These are phyloP conservation scores for Phanerochaete sordida DNA, from an alignment of 768 basidiomycete species.

Conservation along the genomic window DNA sequence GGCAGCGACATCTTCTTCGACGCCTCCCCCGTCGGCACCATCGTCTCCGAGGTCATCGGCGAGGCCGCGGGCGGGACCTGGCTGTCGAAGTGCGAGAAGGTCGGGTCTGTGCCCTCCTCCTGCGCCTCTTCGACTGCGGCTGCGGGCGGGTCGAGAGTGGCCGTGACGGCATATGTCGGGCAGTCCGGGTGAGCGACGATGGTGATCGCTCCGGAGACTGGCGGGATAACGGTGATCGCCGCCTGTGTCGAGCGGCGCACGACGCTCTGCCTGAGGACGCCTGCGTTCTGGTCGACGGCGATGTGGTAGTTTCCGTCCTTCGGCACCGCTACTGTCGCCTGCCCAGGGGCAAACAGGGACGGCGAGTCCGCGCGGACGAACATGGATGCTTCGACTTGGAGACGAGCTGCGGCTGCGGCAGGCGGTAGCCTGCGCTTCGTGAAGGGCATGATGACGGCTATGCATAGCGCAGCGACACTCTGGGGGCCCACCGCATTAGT, in stretches of 20 bases:
- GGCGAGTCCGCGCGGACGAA: neutral
- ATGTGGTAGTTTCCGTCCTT: slow-evolving; percentile 1
- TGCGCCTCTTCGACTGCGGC: neutral
- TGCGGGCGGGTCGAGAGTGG: neutral
- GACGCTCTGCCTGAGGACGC: neutral
- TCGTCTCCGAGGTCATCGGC: neutral
- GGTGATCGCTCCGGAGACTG: slow-evolving; percentile 7
- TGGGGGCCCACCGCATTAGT: neutral
- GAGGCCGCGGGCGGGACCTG: neutral
- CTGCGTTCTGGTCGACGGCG: neutral
- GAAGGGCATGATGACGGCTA: slow-evolving; percentile 1
- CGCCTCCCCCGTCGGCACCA: neutral
- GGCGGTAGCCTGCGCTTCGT: neutral
- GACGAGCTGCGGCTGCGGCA: neutral
- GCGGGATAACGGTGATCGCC: slow-evolving; percentile 5
- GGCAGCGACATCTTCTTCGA: neutral
- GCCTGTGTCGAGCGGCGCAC: neutral
- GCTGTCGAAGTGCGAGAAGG: neutral
- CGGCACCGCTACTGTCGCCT: neutral
- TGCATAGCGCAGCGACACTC: slow-evolving; percentile 5
- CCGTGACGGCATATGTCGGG: neutral
- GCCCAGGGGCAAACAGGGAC: neutral
- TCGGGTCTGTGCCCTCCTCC: neutral
- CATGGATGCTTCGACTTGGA: neutral
- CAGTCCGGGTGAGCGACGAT: neutral